phyloP scores from a whole-genome alignment of 2,329 filamentous ascomycete genomes.

The Annulohypoxylon truncatum region DNA sequence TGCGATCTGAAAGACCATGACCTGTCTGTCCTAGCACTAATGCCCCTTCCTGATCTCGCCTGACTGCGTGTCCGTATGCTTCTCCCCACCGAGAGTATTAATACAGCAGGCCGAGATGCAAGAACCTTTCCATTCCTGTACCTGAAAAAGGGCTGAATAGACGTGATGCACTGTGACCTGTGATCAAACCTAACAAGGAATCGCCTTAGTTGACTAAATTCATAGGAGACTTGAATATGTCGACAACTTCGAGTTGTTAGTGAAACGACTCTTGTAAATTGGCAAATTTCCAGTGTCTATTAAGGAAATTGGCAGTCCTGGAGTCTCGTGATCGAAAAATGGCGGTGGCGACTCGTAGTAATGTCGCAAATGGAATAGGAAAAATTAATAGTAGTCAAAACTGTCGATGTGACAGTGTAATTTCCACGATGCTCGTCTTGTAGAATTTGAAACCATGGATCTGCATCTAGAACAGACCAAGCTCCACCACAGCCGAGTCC shows the following conservation, averaged over 20 bases:
- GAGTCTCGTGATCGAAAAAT: neutral
- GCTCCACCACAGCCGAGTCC: neutral
- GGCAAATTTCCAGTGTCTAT: constrained; percentile 2
- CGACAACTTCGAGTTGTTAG: neutral
- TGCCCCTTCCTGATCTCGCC: neutral
- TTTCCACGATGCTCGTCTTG: constrained; percentile 2
- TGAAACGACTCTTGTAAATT: neutral
- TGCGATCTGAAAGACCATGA: constrained; percentile 4
- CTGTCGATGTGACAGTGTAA: constrained; percentile 6
- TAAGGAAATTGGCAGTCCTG: neutral
- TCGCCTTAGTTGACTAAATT: neutral
- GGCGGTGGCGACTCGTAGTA: constrained; percentile 1
- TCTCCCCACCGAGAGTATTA: constrained; percentile 13
- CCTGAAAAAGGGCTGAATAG: neutral
- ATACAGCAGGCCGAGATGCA: constrained; percentile 14
- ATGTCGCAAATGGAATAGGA: neutral
- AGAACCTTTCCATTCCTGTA: neutral
- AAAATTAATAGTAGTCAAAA: constrained; percentile 11
- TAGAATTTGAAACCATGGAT: neutral
- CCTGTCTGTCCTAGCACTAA: neutral
- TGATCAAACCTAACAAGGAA: constrained; percentile 21
- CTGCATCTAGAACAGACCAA: neutral
- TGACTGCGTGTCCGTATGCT: constrained; percentile 6
- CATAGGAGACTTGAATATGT: neutral
- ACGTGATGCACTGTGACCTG: constrained; percentile 31